Evolutionary conservation across 495 filamentous ascomycete genomes (phyloP).

Genomic region (Polyplosphaeria fusca): DNA sequence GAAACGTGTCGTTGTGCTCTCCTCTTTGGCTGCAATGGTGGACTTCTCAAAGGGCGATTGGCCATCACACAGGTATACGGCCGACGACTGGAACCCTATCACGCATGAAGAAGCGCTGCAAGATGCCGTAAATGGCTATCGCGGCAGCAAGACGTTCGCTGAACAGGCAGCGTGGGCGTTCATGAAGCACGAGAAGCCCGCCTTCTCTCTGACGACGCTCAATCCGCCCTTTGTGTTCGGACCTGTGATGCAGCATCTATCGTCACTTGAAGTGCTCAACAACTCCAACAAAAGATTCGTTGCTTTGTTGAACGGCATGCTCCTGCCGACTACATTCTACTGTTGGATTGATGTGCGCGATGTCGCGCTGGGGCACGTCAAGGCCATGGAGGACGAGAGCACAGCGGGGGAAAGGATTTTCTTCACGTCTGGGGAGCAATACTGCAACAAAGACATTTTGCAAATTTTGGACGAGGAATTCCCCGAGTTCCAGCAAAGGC

Average conservation of each 20-base stretch:
- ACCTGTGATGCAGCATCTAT: not conserved
- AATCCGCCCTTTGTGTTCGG: not conserved
- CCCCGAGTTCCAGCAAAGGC: too few species aligned
- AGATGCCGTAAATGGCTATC: not conserved
- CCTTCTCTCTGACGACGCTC: not conserved
- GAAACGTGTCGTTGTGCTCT: not conserved
- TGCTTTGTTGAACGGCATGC: not conserved
- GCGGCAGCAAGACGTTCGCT: not conserved
- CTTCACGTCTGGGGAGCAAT: not conserved
- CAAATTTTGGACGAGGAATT: too few species aligned
- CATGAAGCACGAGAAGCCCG: not conserved
- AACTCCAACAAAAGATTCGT: not conserved
- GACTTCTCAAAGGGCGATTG: not conserved
- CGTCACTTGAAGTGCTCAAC: not conserved
- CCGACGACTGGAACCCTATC: not conserved
- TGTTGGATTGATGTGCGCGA: not conserved
- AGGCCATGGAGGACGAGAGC: too few species aligned
- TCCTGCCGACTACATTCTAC: not conserved
- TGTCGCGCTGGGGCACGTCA: not conserved
- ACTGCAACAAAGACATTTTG: too few species aligned
- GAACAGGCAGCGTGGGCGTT: not conserved
- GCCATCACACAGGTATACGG: not conserved
- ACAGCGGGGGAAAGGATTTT: too few species aligned
- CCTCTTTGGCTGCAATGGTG: not conserved
- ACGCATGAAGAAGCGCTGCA: not conserved